Evolutionary conservation across 2,329 filamentous ascomycete genomes (phyloP), one percentile per base, ranked within the genome.

Genomic region (Aspergillus nomiae): DNA sequence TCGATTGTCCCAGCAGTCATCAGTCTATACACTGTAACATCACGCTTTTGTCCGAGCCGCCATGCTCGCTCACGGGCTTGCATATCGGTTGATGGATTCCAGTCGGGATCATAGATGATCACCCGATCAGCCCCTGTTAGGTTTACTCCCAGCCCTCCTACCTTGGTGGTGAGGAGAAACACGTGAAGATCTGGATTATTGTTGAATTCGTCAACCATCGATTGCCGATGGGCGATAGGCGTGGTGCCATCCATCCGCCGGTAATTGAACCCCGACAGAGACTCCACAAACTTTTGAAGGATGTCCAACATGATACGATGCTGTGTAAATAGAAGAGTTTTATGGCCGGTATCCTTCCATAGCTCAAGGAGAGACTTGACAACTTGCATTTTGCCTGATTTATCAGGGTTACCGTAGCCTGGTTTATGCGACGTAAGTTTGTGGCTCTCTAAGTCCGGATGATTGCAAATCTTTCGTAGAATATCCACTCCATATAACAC

Each of bases 1-100:
- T 99, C 95, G 28, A 99, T 99, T 0, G 96, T 99, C 1, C 95
- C 95, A 6, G 94, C 92, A 4, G 92, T 97, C 91, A 99, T 96
- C n/a, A 99, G 84, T 41, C 96, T 90, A 76, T 97, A 99, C 26
- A 99, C 97, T 5, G 92, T 94, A 32, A 99, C 95, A 55, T 97
- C 92, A 59, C 91, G 90, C 77, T 96, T 97, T 80, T 99, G 95
- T 0, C 95, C 95, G 2, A 99, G 82, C 62, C 95, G 89, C 95
- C 95, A 99, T 7, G 96, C 95, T 72, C 95, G 87, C 78, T 99
- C 95, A 55, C 95, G 89, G 19, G 95, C 95, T 79, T 99, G 95
- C 30, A 97, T 84, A 73, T 99, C 95, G 0, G 94, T 98, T 0
- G 94, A 97, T 2, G 94, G 95, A 71, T 98, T 98, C 95, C 95